A percentile compares a stretch with the other conserved stretches of the same genome.
phyloP scores from a whole-genome alignment of 78 protist genomes.

The Dictyostelium brefeldianum region DNA sequence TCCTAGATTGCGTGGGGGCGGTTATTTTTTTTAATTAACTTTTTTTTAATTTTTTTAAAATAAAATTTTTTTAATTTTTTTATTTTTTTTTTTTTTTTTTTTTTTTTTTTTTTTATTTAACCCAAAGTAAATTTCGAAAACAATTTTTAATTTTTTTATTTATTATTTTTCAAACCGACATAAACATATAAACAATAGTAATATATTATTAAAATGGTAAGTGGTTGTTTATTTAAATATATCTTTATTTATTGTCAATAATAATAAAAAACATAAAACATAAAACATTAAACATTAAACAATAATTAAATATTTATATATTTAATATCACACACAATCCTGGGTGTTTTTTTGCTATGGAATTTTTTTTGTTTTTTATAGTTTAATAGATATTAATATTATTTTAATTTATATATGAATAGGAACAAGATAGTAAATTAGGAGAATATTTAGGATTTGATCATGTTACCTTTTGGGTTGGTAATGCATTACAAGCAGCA shows the following conservation, averaged over 20 bases:
- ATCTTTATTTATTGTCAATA: too few relatives aligned
- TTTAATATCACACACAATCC: too few relatives aligned
- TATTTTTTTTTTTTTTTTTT: neutral
- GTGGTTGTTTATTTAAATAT: neutral
- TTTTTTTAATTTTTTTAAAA: too few relatives aligned
- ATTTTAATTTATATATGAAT: neutral
- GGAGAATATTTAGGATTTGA: conserved; percentile 66
- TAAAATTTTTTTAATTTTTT: neutral
- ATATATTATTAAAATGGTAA: neutral
- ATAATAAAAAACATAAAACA: too few relatives aligned
- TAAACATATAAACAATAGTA: too few relatives aligned
- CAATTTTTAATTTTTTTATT: neutral
- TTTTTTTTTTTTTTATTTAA: neutral
- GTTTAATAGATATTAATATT: neutral
- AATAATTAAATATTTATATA: too few relatives aligned
- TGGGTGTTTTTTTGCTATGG: too few relatives aligned
- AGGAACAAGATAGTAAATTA: neutral
- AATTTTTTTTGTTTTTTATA: neutral
- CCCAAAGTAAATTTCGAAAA: neutral
- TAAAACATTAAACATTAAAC: too few relatives aligned
- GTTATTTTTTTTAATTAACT: too few relatives aligned
- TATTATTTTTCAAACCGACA: neutral
- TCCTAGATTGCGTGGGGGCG: too few relatives aligned
- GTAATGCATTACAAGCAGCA: conserved; percentile 96
- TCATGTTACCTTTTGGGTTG: conserved; percentile 85